Percentiles rank a stretch among this genome's conserved stretches.
These are phyloP conservation scores for Debaryomyces fabryi DNA, from an alignment of 1,139 yeast species.

Conservation along the genomic window DNA sequence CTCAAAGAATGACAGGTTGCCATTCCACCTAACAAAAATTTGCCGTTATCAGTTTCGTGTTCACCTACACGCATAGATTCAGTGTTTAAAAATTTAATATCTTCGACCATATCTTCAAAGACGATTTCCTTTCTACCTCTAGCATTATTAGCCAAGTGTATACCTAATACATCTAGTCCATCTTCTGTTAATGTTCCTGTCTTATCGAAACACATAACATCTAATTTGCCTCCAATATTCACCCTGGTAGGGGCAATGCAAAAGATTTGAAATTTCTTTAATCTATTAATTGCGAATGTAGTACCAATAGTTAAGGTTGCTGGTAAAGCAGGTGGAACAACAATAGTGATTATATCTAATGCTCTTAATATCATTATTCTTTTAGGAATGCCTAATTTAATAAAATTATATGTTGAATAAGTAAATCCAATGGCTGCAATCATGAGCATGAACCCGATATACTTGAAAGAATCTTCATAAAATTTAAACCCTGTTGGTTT, in stretches of 20 bases:
- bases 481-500: slow-evolving; percentile 93
- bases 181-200: slow-evolving; percentile 98
- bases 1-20: slow-evolving; percentile 89
- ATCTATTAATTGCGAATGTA: slow-evolving; percentile 80
- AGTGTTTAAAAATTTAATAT: slow-evolving; percentile 27
- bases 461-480: slow-evolving; percentile 90
- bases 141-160: slow-evolving; percentile 63
- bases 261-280: slow-evolving; percentile 65
- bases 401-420: slow-evolving; percentile 80
- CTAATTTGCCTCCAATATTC: slow-evolving; percentile 92
- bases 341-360: slow-evolving; percentile 90
- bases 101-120: slow-evolving; percentile 49
- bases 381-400: slow-evolving; percentile 70
- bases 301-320: slow-evolving; percentile 97
- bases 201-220: slow-evolving; percentile 89
- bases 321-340: slow-evolving; percentile 97
- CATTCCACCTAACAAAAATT: slow-evolving; percentile 54
- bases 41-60: slow-evolving; percentile 35
- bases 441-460: slow-evolving; percentile 90
- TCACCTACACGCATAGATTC: slow-evolving; percentile 8
- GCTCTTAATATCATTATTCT: slow-evolving; percentile 82
- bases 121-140: slow-evolving; percentile 52
- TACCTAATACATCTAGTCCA: slow-evolving; percentile 90
- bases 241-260: slow-evolving; percentile 94
- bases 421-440: slow-evolving; percentile 86